phyloP scores from a whole-genome alignment of 345 rosid genomes.

The Citrus trifoliata region DNA sequence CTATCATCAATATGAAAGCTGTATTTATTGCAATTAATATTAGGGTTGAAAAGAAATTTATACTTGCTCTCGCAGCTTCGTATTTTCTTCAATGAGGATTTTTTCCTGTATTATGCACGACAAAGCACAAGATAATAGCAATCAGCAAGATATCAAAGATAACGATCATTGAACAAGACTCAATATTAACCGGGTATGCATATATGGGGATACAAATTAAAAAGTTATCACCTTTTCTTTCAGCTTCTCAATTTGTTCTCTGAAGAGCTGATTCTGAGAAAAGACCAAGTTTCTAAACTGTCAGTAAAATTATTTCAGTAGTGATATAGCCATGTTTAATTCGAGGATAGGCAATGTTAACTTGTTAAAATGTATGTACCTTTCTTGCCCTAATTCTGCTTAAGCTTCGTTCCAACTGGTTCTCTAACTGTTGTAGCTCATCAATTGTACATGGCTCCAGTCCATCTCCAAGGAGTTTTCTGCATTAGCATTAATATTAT shows the following conservation, averaged over 20 bases:
- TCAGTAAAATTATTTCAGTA: not conserved
- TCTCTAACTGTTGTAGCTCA: slow-evolving; percentile 69
- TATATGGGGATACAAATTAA: not conserved
- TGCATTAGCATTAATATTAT: slow-evolving; percentile 13
- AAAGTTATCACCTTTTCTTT: slow-evolving; percentile 50
- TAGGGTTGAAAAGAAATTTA: too few species aligned
- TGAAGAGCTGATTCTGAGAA: slow-evolving; percentile 52
- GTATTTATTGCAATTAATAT: too few species aligned
- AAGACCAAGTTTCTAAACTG: not conserved
- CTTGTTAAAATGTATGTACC: slow-evolving; percentile 31
- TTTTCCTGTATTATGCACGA: slow-evolving; percentile 42
- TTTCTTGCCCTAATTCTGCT: slow-evolving; percentile 72
- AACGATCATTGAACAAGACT: not conserved
- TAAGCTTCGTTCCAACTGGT: slow-evolving; percentile 72
- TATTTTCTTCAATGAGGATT: slow-evolving; percentile 48
- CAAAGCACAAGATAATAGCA: not conserved
- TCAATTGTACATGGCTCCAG: slow-evolving; percentile 60
- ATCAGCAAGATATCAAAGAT: not conserved
- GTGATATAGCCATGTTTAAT: not conserved
- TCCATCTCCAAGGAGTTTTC: slow-evolving; percentile 72
- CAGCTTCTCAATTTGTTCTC: slow-evolving; percentile 61
- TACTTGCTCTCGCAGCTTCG: slow-evolving; percentile 51
- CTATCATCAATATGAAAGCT: not conserved
- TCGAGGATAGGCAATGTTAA: too few species aligned
- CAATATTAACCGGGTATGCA: too few species aligned